These are phyloP conservation scores for Carpinus viminea DNA, from an alignment of 306 rosid genomes.

Conservation along the genomic window DNA sequence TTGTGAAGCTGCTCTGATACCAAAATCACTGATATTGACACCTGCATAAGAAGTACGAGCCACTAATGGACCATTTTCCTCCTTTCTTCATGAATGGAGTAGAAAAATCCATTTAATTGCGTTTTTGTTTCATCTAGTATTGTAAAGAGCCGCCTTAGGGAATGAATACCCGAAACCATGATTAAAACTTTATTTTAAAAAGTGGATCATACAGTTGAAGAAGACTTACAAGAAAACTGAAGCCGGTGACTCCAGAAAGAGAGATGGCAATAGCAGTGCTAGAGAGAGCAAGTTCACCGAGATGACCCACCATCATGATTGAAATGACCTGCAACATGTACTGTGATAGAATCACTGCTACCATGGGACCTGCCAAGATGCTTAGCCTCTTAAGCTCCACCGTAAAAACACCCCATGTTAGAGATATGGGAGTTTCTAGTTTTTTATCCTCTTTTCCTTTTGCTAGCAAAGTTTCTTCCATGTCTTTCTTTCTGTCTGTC, in stretches of 20 bases:
- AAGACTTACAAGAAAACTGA: constrained; percentile 49
- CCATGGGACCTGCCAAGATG: constrained; percentile 50
- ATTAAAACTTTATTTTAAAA: too few species aligned
- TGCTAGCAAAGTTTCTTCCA: constrained; percentile 37
- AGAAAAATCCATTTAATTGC: too few species aligned
- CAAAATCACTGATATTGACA: not conserved
- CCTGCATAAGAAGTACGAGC: not conserved
- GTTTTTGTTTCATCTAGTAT: too few species aligned
- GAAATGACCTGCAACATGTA: constrained; percentile 51
- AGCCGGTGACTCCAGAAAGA: constrained; percentile 48
- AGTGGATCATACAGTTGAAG: not conserved
- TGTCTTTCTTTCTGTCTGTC: not conserved
- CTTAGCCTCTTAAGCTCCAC: constrained; percentile 51
- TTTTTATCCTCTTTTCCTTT: not conserved
- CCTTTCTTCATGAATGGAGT: too few species aligned
- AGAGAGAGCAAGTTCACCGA: constrained; percentile 53
- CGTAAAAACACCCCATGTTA: constrained; percentile 30
- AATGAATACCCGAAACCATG: too few species aligned
- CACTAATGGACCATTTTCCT: not conserved
- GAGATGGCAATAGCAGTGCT: constrained; percentile 54
- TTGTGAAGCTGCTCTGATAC: not conserved
- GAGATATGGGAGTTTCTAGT: not conserved
- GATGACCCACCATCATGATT: constrained; percentile 59
- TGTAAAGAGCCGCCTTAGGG: too few species aligned
- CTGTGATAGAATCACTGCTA: constrained; percentile 46